Percentiles rank a stretch among this genome's conserved stretches.
Evolutionary conservation across 768 basidiomycete species (phyloP).

Genomic region (Russula lepida): DNA sequence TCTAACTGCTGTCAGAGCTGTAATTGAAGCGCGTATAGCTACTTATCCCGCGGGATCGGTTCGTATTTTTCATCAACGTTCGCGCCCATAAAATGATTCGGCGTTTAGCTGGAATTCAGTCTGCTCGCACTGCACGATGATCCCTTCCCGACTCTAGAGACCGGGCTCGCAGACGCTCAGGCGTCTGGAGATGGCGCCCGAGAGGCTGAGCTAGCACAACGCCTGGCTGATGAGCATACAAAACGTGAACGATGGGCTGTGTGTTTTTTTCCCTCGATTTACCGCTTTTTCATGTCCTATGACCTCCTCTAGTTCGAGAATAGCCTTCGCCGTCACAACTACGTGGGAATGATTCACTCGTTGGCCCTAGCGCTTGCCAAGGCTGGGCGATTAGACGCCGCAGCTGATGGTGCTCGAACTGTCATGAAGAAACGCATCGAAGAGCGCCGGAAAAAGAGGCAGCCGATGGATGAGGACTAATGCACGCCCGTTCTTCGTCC

Average conservation of each 20-base stretch:
- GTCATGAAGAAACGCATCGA: slow-evolving; percentile 38
- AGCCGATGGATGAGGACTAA: slow-evolving; percentile 39
- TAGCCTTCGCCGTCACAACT: slow-evolving; percentile 77
- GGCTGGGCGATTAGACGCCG: slow-evolving; percentile 49
- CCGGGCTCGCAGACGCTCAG: slow-evolving; percentile 45
- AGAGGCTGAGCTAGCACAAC: slow-evolving; percentile 46
- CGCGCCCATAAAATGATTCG: not conserved
- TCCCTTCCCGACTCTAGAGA: slow-evolving; percentile 60
- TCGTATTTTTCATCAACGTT: slow-evolving; percentile 28
- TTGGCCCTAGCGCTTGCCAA: slow-evolving; percentile 68
- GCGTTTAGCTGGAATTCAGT: slow-evolving; percentile 76
- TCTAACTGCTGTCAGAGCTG: slow-evolving; percentile 44
- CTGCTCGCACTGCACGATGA: slow-evolving; percentile 81
- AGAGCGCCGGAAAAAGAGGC: slow-evolving; percentile 34
- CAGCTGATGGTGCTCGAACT: slow-evolving; percentile 38
- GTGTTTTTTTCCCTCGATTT: slow-evolving; percentile 28
- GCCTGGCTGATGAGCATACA: slow-evolving; percentile 55
- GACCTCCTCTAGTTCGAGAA: slow-evolving; percentile 63
- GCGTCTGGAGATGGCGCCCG: slow-evolving; percentile 27
- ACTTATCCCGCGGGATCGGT: slow-evolving; percentile 88
- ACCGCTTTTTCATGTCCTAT: slow-evolving; percentile 4
- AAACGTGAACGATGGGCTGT: slow-evolving; percentile 81
- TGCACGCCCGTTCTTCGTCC: not conserved
- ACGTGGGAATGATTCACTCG: slow-evolving; percentile 72
- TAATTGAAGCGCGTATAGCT: slow-evolving; percentile 80